Conservation (phyloP, 176 grass and related monocot species). For the Hordeum marinum region DNA sequence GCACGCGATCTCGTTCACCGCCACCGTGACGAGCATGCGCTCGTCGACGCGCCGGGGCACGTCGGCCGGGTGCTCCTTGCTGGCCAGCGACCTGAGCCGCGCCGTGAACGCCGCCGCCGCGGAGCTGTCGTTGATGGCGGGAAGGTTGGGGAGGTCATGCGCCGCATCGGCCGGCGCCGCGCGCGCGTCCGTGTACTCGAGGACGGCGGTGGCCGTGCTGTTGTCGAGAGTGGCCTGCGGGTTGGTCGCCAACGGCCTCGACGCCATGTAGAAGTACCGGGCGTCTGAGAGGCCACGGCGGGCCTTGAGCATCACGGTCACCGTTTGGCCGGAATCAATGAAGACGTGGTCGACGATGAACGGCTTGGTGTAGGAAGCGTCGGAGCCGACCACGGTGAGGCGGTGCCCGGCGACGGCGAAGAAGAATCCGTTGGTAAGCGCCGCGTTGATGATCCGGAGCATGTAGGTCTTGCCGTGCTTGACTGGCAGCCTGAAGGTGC, state of each 20-base stretch:
- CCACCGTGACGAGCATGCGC: slow-evolving; percentile 28
- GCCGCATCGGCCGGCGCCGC: neutral
- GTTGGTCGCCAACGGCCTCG: neutral
- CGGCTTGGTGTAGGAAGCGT: slow-evolving; percentile 47
- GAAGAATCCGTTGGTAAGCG: slow-evolving; percentile 46
- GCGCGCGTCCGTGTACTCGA: slow-evolving; percentile 6
- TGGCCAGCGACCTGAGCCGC: slow-evolving; percentile 24
- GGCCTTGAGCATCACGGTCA: slow-evolving; percentile 30
- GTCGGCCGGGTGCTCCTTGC: neutral
- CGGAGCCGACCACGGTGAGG: slow-evolving; percentile 45
- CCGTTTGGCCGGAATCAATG: slow-evolving; percentile 30
- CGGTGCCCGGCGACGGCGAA: slow-evolving; percentile 51
- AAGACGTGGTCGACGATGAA: slow-evolving; percentile 23
- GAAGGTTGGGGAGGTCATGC: neutral
- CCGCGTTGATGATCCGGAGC: slow-evolving; percentile 56
- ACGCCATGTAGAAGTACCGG: slow-evolving; percentile 39
- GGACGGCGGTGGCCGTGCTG: slow-evolving; percentile 21
- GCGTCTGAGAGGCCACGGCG: neutral
- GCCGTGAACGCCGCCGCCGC: neutral
- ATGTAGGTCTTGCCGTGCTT: slow-evolving; percentile 56
- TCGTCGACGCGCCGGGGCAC: slow-evolving; percentile 26
- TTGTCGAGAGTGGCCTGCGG: neutral
- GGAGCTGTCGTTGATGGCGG: neutral
- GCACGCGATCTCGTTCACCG: slow-evolving; percentile 17
- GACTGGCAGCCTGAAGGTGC: slow-evolving; percentile 23